Conservation (phyloP, 2,329 filamentous ascomycete species). For the Aspergillus arachidicola region DNA sequence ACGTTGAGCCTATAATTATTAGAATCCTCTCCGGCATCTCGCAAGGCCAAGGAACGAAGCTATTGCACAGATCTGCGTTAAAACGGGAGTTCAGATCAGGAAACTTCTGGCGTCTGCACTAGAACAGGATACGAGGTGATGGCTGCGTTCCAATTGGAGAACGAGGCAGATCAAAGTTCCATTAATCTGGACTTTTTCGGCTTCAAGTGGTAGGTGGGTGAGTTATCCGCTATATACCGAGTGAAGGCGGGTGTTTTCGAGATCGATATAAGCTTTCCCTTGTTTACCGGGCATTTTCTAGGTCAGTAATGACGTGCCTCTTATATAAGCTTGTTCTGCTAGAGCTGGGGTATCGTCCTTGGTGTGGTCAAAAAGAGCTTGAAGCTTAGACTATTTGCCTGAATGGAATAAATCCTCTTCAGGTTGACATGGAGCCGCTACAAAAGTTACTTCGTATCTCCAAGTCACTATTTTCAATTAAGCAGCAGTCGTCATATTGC, state of each 20-base stretch:
- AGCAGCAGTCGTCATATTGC: neutral
- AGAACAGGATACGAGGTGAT: neutral
- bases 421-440: neutral
- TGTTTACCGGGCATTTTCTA: neutral
- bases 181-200: too few relatives aligned
- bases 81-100: neutral
- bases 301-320: neutral
- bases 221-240: neutral
- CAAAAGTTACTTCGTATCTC: too few relatives aligned
- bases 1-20: too few relatives aligned
- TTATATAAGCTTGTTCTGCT: neutral
- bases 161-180: neutral
- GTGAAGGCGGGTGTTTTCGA: neutral
- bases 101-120: neutral
- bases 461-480: neutral
- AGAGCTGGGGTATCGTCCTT: neutral
- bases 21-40: too few relatives aligned
- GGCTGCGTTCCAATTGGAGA: neutral
- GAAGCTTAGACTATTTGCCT: neutral
- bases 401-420: neutral
- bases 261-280: neutral
- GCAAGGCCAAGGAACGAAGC: too few relatives aligned
- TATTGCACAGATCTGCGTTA: neutral
- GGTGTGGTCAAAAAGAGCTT: neutral
- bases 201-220: neutral